Evolutionary conservation across 202 grass and related monocot genomes (phyloP).

Genomic region (Panicum hallii): DNA sequence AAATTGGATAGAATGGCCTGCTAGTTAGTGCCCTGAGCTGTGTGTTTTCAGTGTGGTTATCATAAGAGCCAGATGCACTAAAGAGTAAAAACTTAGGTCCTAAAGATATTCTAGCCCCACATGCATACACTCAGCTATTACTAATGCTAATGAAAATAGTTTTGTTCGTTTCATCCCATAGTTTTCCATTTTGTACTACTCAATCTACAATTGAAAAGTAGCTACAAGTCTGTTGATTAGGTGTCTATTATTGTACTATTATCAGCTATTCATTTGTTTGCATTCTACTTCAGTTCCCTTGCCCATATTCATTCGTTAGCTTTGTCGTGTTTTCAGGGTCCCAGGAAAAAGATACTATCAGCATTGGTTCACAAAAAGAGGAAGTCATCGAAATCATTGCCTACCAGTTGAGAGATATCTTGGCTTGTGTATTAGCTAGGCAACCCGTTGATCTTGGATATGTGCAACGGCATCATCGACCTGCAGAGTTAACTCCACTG

Average conservation of each 20-base stretch:
- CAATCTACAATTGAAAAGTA: not conserved
- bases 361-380: constrained; percentile 56
- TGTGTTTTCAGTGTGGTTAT: not conserved
- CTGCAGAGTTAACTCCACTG: constrained; percentile 42
- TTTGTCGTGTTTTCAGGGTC: constrained; percentile 60
- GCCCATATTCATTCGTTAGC: constrained; percentile 28
- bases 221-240: not conserved
- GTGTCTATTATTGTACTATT: not conserved
- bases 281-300: constrained; percentile 1
- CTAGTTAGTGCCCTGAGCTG: not conserved
- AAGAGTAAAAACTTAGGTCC: not conserved
- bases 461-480: constrained; percentile 3
- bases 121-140: not conserved
- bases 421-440: constrained; percentile 41
- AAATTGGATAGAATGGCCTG: constrained; percentile 15
- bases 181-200: not conserved
- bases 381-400: constrained; percentile 52
- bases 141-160: not conserved
- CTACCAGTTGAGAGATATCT: constrained; percentile 45
- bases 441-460: constrained; percentile 44
- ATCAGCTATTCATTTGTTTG: constrained; percentile 21
- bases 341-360: constrained; percentile 74
- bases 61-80: not conserved
- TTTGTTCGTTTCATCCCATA: not conserved
- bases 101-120: not conserved